These are phyloP conservation scores for Blastomyces parvus DNA, from an alignment of 2,329 filamentous ascomycete genomes.

Conservation along the genomic window DNA sequence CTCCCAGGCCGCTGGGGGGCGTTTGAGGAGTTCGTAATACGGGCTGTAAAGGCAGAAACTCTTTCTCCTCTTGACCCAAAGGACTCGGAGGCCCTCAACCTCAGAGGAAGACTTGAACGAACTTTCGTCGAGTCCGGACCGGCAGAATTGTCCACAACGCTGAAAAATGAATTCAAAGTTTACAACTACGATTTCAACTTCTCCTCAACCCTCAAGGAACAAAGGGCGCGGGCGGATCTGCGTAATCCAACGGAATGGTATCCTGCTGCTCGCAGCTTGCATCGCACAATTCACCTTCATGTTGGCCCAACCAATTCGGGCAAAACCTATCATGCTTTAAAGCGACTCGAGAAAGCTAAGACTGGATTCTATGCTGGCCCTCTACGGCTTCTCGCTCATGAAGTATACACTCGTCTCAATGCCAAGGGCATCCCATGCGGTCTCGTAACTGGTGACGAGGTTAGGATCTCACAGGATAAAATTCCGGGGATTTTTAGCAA, in stretches of 20 bases:
- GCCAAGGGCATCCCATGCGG: slow-evolving; percentile 68
- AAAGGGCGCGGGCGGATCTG: slow-evolving; percentile 64
- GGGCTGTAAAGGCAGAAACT: neutral
- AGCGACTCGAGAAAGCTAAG: slow-evolving; percentile 66
- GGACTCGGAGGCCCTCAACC: neutral
- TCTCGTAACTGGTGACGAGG: slow-evolving; percentile 84
- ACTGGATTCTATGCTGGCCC: slow-evolving; percentile 85
- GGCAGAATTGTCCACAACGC: slow-evolving; percentile 44
- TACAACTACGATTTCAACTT: slow-evolving; percentile 52
- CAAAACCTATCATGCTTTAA: slow-evolving; percentile 90
- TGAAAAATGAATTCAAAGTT: slow-evolving; percentile 60
- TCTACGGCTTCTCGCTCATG: slow-evolving; percentile 77
- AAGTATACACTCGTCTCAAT: slow-evolving; percentile 81
- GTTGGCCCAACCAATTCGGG: slow-evolving; percentile 96
- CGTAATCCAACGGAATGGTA: slow-evolving; percentile 91
- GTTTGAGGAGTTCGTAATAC: slow-evolving; percentile 3
- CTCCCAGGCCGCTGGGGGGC: neutral
- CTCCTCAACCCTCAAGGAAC: slow-evolving; percentile 49
- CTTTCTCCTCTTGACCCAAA: slow-evolving; percentile 7
- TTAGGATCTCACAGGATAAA: slow-evolving; percentile 56
- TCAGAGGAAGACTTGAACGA: slow-evolving; percentile 10
- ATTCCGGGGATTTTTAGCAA: slow-evolving; percentile 60
- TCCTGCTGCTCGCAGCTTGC: slow-evolving; percentile 67
- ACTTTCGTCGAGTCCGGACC: slow-evolving; percentile 31
- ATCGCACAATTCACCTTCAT: slow-evolving; percentile 79